Conservation (phyloP, 2,329 filamentous ascomycete genomes). For the Ascochyta lentis region DNA sequence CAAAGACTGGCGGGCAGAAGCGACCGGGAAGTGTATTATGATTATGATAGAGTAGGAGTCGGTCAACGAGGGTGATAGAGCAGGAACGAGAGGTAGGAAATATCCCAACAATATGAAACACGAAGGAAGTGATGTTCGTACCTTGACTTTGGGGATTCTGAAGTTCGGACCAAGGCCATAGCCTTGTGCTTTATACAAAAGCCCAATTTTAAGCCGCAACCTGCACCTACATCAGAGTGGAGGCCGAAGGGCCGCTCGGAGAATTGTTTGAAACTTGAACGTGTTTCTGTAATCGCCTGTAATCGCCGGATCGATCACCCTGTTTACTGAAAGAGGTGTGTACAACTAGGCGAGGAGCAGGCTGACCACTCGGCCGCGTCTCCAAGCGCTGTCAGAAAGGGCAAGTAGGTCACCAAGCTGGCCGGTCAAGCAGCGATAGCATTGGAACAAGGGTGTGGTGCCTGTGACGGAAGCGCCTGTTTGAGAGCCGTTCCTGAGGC, state of each 20-base stretch:
- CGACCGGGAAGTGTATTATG: conserved; percentile 39
- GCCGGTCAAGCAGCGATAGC: conserved; percentile 36
- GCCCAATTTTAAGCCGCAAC: conserved; percentile 27
- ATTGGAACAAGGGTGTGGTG: conserved; percentile 32
- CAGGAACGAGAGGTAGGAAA: conserved; percentile 43
- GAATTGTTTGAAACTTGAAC: conserved; percentile 50
- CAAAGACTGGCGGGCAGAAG: conserved; percentile 27
- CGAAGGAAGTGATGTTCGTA: conserved; percentile 42
- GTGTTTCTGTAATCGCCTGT: conserved; percentile 52
- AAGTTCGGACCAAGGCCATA: conserved; percentile 24
- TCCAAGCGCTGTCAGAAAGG: conserved; percentile 43
- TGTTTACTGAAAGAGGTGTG: conserved; percentile 33
- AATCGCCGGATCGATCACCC: conserved; percentile 47
- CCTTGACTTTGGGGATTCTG: conserved; percentile 36
- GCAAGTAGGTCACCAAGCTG: conserved; percentile 32
- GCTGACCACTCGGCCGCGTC: conserved; percentile 38
- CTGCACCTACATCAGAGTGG: conserved; percentile 33
- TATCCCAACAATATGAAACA: conserved; percentile 43
- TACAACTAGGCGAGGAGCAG: conserved; percentile 40
- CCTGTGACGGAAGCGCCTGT: conserved; percentile 46
- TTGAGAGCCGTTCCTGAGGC: conserved; percentile 37
- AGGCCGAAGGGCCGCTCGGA: conserved; percentile 41
- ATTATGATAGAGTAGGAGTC: conserved; percentile 36
- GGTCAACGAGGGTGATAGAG: conserved; percentile 41
- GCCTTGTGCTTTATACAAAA: conserved; percentile 42